Evolutionary conservation across 192 early-diverging fungal genomes (phyloP).

Genomic region (Oehlia diaphana): DNA sequence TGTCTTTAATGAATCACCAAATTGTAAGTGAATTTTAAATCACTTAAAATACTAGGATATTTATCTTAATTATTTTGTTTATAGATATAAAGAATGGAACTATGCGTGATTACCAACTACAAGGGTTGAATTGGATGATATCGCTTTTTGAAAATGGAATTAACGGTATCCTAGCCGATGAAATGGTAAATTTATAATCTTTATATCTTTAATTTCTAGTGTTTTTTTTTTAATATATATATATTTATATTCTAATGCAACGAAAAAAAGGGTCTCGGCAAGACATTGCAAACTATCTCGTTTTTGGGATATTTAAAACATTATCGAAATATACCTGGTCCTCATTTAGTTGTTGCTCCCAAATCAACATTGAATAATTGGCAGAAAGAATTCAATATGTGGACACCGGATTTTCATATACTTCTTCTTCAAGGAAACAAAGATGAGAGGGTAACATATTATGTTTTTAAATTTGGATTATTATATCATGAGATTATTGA

Average conservation of each 20-base stretch:
- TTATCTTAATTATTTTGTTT: background rate
- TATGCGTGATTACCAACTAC: conserved; percentile 95
- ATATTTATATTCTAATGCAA: too few species aligned
- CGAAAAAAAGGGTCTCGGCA: conserved; percentile 77
- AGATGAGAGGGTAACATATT: conserved; percentile 62
- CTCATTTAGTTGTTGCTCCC: conserved; percentile 95
- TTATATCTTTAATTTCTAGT: background rate
- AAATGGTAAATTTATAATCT: conserved; percentile 69
- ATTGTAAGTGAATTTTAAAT: conserved; percentile 53
- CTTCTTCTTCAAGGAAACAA: conserved; percentile 93
- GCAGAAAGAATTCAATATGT: conserved; percentile 86
- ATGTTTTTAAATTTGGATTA: background rate
- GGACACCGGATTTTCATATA: conserved; percentile 86
- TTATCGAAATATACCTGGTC: conserved; percentile 71
- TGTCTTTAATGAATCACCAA: conserved; percentile 88
- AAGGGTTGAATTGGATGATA: conserved; percentile 98
- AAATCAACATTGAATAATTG: conserved; percentile 98
- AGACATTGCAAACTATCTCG: conserved; percentile 95
- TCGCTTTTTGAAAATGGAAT: conserved; percentile 96
- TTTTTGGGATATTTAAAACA: conserved; percentile 95
- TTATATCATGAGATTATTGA: background rate
- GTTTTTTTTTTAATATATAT: background rate
- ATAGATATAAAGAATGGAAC: conserved; percentile 86
- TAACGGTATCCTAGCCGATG: conserved; percentile 98
- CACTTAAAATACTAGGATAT: background rate